Evolutionary conservation across 352 stramenopile genomes (phyloP), one percentile per base, ranked within the genome.

Genomic region (Plasmopara halstedii): DNA sequence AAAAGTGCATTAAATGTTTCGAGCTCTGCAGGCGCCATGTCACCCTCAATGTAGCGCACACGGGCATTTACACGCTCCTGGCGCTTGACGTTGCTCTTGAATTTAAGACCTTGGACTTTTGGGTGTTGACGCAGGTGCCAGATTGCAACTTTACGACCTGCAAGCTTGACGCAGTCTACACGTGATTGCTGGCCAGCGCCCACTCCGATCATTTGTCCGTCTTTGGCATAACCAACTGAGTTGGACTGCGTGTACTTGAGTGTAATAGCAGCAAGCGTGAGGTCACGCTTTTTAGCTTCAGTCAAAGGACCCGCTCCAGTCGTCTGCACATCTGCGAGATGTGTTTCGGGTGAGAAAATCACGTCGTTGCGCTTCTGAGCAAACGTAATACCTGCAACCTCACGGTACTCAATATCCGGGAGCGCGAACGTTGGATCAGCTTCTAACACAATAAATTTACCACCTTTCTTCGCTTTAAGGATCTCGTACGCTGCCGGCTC

Each of bases 241-340:
- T 99, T 99, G 40, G 73, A 96, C 79, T 99, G 96, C 46, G 97
- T 99, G 79, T 99, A 99, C 84, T 99, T 99, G 63, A 99, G 77
- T 50, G 95, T 97, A 67, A 99, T 99, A 39, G 89, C 96, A n/a
- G 96, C 97, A 21, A 99, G 80, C 50, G 98, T 95, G 44, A 99
- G 76, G 66, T 99, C 97, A 42, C 95, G 87, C 64, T 98, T 90
- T 43, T 95, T 96, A 39, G 82, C 87, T 19, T 96, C 83, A 15
- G 83, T 82, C 5, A 99, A 63, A 35, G 85, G 74, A 29, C 83
- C 73, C 3, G 71, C 76, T 10, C 88, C 75, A 14, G 81, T 92
- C 6, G 93, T 98, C 50, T 97, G 90, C 34, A 97, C 73, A 43
- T 97, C 76, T 29, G 74, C 64, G 55, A 99, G 83, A 69, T 99